Evolutionary conservation across 495 filamentous ascomycete species (phyloP), one percentile per base, ranked within the genome.

Genomic region (Beverwykella pulmonaria): DNA sequence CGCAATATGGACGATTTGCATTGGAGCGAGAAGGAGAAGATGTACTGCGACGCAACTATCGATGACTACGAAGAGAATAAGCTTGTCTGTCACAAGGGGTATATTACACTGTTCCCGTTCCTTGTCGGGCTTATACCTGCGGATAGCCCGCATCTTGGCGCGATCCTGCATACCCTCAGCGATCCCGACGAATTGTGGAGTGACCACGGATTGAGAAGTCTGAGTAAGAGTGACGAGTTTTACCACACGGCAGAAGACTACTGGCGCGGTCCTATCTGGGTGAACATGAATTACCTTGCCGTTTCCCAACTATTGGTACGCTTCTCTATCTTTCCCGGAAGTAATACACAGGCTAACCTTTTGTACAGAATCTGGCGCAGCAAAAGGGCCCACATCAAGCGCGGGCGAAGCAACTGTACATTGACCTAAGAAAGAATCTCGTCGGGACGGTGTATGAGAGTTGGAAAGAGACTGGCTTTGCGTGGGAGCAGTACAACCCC

Each of bases 401-500:
- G 17, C 85, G 85, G 49, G 91, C 93, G 15, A 79, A 78, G n/a
- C 81, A 84, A 39, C 82, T 96, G 58, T 98, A 97, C 77, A 85
- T 80, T 25, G 77, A 84, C 0, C 83, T 98, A 27, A 86, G 94
- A 36, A 83, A 83, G 71, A 97, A 96, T 72, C 78, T 98, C 44
- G 91, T 98, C 32, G 83, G 92, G 50, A 97, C 92, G 27, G 90
- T 98, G 54, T 97, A 89, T 80, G 80, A 86, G 39, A 84, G 87
- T 73, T 98, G 94, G 94, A 82, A 87, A 74, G 83, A 89, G 65
- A 98, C 94, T 0, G 92, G 93, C 19, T 98, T 97, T 76, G 94
- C 95, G 10, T 98, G 95, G 95, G 94, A 98, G 75, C 94, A 98
- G 78, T 98, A 97, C 78, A 92, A 97, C 76, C 90, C 93, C 0